Conservation (phyloP, 2,329 filamentous ascomycete genomes). For the Cryphonectria nitschkei region DNA sequence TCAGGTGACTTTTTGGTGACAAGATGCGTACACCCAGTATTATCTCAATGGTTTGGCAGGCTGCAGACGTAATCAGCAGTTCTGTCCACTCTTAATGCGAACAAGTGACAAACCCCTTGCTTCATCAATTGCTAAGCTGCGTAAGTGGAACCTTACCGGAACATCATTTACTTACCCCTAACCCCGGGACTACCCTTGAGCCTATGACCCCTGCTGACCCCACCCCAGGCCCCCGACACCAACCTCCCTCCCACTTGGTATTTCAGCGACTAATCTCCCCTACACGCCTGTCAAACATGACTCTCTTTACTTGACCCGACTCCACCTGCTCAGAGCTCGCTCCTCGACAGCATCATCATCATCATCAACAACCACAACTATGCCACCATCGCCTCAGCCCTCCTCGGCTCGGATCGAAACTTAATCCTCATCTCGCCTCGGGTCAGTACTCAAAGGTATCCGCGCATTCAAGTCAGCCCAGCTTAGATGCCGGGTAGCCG, state of each 20-base stretch:
- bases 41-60: too few relatives aligned
- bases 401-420: not conserved
- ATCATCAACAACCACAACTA: not conserved
- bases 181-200: too few relatives aligned
- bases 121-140: too few relatives aligned
- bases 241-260: not conserved
- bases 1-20: too few relatives aligned
- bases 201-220: not conserved
- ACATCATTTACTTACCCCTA: too few relatives aligned
- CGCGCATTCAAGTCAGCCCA: not conserved
- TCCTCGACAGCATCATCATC: not conserved
- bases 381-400: not conserved
- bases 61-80: too few relatives aligned
- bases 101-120: too few relatives aligned
- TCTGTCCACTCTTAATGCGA: too few relatives aligned
- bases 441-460: constrained; percentile 1
- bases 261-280: not conserved
- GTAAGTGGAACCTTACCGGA: too few relatives aligned
- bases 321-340: not conserved
- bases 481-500: not conserved
- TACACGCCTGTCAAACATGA: too few relatives aligned
- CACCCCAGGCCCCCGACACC: not conserved
- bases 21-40: too few relatives aligned
- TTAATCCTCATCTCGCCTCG: not conserved
- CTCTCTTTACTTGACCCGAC: not conserved